Base-by-base conservation (phyloP, 2,329 filamentous ascomycete genomes). In the Diplodia corticola region DNA sequence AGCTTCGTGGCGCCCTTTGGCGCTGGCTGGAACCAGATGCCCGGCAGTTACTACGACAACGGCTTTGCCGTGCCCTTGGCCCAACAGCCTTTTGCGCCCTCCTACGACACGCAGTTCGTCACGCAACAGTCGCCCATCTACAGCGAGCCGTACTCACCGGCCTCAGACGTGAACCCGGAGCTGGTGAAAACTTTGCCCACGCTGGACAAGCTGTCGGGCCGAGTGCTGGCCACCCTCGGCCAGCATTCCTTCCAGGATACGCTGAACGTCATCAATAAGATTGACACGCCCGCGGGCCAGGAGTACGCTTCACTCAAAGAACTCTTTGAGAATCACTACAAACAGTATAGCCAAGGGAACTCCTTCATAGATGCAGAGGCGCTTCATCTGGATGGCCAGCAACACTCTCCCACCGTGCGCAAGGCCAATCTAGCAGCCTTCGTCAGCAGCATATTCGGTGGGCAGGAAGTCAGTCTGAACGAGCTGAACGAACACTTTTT, bases 401-500 rank as follows among this genome's bases (percentile, higher is more conserved):
- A 55, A 17, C 54, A 65, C 24, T 7, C 55, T 4, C 26, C 37
- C 24, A 48, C 48, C 20, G 85, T 89, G 65, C 82, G 86, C 65
- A 88, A 86, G 73, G 86, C 87, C 48, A 90, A 90, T 70, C 78
- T 89, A 57, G 87, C 87, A 12, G 88, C 86, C 0, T 89, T 89
- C 71, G 83, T 88, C 30, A 86, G 85, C 0, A 86, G 84, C 68
- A 84, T 89, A 28, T 88, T 90, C 71, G 83, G 83, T n/a, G 85
- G 86, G 17, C 84, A 87, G 70, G 86, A 88, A 73, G 85, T 89
- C 67, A 85, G 85, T 10, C 88, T 89, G 70, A 85, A 84, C 57
- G 85, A 89, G 68, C 76, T 89, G 50, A 87, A 89, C 71, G 83
- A 87, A 51, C 81, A 84, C 69, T 89, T 89, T 71, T 78, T 89